A percentile compares a stretch with the other conserved stretches of the same genome.
Conservation (phyloP, 345 rosid genomes). For the Litchi chinensis region DNA sequence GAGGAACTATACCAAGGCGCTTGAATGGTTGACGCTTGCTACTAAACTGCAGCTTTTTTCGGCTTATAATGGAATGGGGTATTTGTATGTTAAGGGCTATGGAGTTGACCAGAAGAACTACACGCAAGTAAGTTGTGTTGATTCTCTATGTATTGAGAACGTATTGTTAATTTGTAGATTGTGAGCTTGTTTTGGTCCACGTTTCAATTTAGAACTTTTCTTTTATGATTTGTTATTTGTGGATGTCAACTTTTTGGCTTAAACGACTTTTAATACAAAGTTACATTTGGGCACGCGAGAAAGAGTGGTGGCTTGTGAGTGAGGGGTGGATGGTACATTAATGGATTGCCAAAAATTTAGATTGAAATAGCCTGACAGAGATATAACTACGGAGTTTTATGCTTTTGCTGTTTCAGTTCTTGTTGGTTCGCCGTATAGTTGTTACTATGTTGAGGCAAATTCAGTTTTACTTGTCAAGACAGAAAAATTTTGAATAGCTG, state of each 20-base stretch:
- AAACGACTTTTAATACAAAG: neutral
- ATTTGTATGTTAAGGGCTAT: conserved; percentile 92
- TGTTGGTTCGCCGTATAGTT: neutral
- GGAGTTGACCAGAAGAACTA: conserved; percentile 96
- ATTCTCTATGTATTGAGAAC: neutral
- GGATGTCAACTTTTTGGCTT: neutral
- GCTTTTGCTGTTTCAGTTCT: neutral
- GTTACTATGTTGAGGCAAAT: neutral
- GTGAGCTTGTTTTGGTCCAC: neutral
- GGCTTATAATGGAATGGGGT: conserved; percentile 95
- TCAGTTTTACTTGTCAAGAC: neutral
- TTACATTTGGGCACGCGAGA: neutral
- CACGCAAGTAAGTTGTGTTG: conserved; percentile 61
- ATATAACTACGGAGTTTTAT: no score
- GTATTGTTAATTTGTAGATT: neutral
- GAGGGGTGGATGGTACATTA: neutral
- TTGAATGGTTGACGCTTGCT: conserved; percentile 93
- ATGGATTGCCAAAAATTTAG: neutral
- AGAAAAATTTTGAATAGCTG: neutral
- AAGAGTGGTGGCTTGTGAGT: neutral
- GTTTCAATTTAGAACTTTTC: neutral
- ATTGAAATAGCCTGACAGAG: neutral
- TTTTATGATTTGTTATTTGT: no score
- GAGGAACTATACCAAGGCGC: conserved; percentile 91
- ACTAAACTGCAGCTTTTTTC: conserved; percentile 76